Evolutionary conservation across 768 basidiomycete species (phyloP).

Genomic region (Podaxis sp.): DNA sequence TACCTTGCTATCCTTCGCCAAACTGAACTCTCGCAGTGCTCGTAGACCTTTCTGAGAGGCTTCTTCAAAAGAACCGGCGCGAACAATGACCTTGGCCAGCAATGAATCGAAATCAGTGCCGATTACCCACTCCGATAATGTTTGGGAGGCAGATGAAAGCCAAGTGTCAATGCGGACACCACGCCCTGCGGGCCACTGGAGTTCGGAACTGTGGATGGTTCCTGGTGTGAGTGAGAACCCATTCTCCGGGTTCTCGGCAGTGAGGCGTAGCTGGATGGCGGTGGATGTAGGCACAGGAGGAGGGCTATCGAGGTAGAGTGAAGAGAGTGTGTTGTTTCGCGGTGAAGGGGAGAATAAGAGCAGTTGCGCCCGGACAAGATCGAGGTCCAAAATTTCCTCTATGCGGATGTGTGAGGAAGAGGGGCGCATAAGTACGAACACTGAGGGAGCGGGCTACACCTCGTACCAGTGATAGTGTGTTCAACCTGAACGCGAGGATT

Average conservation of each 20-base stretch:
- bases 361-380: conserved; percentile 87
- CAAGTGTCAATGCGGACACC: conserved; percentile 86
- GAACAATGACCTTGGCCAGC: conserved; percentile 82
- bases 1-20: conserved; percentile 57
- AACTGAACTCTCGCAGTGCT: conserved; percentile 71
- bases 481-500: conserved; percentile 93
- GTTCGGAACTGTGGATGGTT: conserved; percentile 75
- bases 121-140: conserved; percentile 22
- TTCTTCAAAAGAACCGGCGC: conserved; percentile 80
- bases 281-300: conserved; percentile 69
- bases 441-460: neutral
- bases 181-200: conserved; percentile 71
- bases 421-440: neutral
- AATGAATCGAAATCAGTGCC: conserved; percentile 87
- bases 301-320: conserved; percentile 69
- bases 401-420: neutral
- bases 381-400: conserved; percentile 90
- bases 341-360: conserved; percentile 63
- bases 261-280: conserved; percentile 87
- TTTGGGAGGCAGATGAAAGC: conserved; percentile 64
- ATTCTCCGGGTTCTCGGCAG: conserved; percentile 79
- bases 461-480: conserved; percentile 82
- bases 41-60: conserved; percentile 80
- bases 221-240: conserved; percentile 86
- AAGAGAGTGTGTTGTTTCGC: conserved; percentile 60